phyloP scores from a whole-genome alignment of 768 basidiomycete species.

The Filobasidium wieringae region DNA sequence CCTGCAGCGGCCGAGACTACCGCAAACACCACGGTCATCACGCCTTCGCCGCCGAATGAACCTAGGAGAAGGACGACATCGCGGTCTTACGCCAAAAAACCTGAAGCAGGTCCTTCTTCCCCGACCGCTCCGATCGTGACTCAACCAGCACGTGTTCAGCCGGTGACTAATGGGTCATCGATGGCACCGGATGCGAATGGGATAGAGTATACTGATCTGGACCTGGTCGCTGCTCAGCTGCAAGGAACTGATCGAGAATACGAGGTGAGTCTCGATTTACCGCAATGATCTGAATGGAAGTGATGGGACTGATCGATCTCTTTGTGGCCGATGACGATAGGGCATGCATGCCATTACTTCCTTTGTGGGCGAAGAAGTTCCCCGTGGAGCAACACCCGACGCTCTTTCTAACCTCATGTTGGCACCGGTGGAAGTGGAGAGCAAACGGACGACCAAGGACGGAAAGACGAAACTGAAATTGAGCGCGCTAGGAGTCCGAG shows the following conservation, averaged over 20 bases:
- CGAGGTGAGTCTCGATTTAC: conserved; percentile 47
- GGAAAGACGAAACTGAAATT: conserved; percentile 64
- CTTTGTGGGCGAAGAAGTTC: conserved; percentile 50
- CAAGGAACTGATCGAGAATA: conserved; percentile 50
- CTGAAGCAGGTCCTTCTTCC: too few relatives aligned
- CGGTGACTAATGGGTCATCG: not conserved
- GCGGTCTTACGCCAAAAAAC: too few relatives aligned
- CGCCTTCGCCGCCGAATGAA: not conserved
- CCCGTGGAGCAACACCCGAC: conserved; percentile 22
- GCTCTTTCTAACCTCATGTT: conserved; percentile 30
- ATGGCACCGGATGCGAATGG: not conserved
- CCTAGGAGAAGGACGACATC: too few relatives aligned
- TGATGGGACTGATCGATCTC: not conserved
- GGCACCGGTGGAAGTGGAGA: conserved; percentile 46
- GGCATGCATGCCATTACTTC: conserved; percentile 52
- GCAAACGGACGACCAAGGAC: conserved; percentile 51
- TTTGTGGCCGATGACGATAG: conserved; percentile 42
- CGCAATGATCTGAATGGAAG: not conserved
- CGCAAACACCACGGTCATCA: not conserved
- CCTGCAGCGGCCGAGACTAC: not conserved
- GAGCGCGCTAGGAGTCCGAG: conserved; percentile 50
- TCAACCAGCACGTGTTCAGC: too few relatives aligned
- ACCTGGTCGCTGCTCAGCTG: conserved; percentile 51
- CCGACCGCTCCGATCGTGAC: too few relatives aligned
- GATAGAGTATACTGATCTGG: conserved; percentile 51